Percentiles rank a stretch among this genome's conserved stretches.
Conservation (phyloP, 2,329 filamentous ascomycete genomes). For the Phaeophleospora eucalypticola region DNA sequence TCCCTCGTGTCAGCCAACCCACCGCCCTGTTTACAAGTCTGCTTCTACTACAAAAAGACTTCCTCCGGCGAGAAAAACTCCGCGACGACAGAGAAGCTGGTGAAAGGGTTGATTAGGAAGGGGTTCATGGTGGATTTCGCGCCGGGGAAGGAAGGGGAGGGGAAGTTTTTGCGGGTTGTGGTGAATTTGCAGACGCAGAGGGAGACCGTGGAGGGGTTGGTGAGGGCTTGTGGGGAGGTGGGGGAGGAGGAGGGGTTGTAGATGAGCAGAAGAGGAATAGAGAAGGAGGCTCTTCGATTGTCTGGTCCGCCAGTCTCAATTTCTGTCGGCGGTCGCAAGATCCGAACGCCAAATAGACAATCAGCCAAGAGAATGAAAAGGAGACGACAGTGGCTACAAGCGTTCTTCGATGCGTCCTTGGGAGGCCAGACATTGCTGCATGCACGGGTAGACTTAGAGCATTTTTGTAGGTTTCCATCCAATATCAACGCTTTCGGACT, state of each 20-base stretch:
- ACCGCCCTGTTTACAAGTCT: constrained; percentile 86
- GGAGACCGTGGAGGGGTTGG: constrained; percentile 60
- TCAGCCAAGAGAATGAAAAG: too few relatives aligned
- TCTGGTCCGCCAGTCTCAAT: too few relatives aligned
- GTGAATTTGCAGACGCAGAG: constrained; percentile 59
- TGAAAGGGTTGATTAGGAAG: constrained; percentile 49
- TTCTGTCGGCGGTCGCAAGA: too few relatives aligned
- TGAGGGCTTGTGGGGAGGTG: constrained; percentile 54
- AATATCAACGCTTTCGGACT: too few relatives aligned
- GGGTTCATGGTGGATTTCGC: constrained; percentile 70
- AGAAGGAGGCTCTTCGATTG: too few relatives aligned
- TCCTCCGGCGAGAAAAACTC: constrained; percentile 34
- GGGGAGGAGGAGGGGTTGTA: constrained; percentile 24
- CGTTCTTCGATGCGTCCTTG: too few relatives aligned
- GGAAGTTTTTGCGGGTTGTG: constrained; percentile 66
- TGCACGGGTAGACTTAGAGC: too few relatives aligned
- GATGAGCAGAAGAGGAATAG: too few relatives aligned
- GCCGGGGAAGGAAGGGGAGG: constrained; percentile 56
- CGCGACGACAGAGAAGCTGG: constrained; percentile 53
- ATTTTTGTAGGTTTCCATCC: too few relatives aligned
- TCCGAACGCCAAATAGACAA: too few relatives aligned
- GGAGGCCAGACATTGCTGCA: too few relatives aligned
- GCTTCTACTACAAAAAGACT: constrained; percentile 76
- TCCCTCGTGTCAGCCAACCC: constrained; percentile 69
- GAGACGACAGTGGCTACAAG: too few relatives aligned